Conservation (phyloP, 2,329 filamentous ascomycete genomes). For the Botrytis deweyae region DNA sequence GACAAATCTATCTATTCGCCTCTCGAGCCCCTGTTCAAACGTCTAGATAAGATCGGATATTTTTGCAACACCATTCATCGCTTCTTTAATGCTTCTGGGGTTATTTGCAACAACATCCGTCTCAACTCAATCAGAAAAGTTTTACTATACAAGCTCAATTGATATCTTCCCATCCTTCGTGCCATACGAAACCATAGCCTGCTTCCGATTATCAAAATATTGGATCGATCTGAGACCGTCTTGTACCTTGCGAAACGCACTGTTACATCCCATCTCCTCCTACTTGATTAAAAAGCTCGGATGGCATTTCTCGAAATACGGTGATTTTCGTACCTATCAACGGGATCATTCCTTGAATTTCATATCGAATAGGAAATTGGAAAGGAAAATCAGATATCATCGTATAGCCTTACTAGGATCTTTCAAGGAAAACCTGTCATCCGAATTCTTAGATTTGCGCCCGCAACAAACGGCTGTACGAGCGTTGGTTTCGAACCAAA, state of each 20-base stretch:
- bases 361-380: neutral
- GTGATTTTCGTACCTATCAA: slow-evolving; percentile 22
- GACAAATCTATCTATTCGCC: neutral
- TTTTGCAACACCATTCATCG: slow-evolving; percentile 12
- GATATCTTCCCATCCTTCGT: neutral
- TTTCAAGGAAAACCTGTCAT: slow-evolving; percentile 35
- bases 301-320: slow-evolving; percentile 39
- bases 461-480: slow-evolving; percentile 32
- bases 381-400: neutral
- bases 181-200: slow-evolving; percentile 47
- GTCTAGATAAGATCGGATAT: slow-evolving; percentile 7
- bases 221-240: slow-evolving; percentile 13
- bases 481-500: slow-evolving; percentile 25
- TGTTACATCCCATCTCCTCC: slow-evolving; percentile 46
- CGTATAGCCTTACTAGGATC: neutral
- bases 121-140: slow-evolving; percentile 15
- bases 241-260: slow-evolving; percentile 42
- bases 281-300: slow-evolving; percentile 26
- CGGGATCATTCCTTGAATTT: neutral
- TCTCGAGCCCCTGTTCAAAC: neutral
- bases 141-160: neutral
- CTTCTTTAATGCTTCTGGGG: slow-evolving; percentile 25
- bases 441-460: slow-evolving; percentile 25
- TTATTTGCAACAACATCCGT: slow-evolving; percentile 18
- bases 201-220: slow-evolving; percentile 46